A percentile compares a stretch with the other conserved stretches of the same genome.
phyloP scores from a whole-genome alignment of 352 stramenopile species.

The Hyaloperonospora arabidopsidis region DNA sequence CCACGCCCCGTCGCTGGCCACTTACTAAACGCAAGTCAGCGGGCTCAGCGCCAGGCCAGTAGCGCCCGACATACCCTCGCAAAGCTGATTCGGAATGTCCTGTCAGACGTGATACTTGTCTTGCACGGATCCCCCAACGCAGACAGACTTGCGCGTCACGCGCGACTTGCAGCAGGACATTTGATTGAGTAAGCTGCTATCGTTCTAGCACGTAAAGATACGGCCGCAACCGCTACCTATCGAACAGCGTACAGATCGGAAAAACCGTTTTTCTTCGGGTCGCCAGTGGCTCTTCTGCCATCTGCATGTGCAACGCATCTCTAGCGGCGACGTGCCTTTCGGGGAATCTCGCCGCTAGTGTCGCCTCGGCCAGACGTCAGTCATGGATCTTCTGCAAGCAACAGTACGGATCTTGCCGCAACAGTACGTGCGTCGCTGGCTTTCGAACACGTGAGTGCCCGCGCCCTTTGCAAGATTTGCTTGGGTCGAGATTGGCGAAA shows the following conservation, averaged over 20 bases:
- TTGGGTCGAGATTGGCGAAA: constrained; percentile 28
- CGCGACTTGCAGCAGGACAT: too few relatives aligned
- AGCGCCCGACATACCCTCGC: constrained; percentile 4
- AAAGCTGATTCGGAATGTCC: constrained; percentile 15
- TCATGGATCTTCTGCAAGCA: constrained; percentile 28
- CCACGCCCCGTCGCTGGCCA: constrained; percentile 8
- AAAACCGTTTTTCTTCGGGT: too few relatives aligned
- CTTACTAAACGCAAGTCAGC: constrained; percentile 8
- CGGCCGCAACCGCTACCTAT: too few relatives aligned
- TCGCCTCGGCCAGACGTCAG: constrained; percentile 22
- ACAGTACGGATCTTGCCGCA: constrained; percentile 14
- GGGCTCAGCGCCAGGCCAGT: constrained; percentile 6
- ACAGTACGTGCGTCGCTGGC: constrained; percentile 22
- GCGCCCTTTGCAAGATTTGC: constrained; percentile 21
- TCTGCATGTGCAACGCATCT: too few relatives aligned
- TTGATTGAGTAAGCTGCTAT: too few relatives aligned
- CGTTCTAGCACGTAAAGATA: too few relatives aligned
- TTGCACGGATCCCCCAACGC: neutral
- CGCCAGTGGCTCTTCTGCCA: too few relatives aligned
- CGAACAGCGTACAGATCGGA: too few relatives aligned
- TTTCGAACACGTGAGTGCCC: constrained; percentile 18
- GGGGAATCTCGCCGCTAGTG: constrained; percentile 17
- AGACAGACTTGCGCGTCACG: neutral
- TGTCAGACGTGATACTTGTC: constrained; percentile 1
- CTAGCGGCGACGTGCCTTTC: too few relatives aligned